These are phyloP conservation scores for Paxillus involutus DNA, from an alignment of 768 basidiomycete species.

Conservation along the genomic window DNA sequence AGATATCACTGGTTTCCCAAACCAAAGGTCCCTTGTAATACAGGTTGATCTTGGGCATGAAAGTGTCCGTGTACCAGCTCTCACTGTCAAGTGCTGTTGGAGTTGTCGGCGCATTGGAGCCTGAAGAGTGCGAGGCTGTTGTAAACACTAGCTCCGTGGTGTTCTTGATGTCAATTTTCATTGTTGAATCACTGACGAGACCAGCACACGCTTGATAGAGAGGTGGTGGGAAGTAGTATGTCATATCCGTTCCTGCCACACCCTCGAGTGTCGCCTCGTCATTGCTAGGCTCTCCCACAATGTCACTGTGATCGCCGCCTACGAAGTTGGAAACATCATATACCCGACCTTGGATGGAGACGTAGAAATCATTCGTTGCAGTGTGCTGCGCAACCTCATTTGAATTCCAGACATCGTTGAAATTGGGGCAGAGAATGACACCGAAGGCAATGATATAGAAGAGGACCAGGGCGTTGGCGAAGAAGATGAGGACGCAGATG, in stretches of 20 bases:
- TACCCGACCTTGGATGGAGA: slow-evolving; percentile 59
- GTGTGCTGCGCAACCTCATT: slow-evolving; percentile 52
- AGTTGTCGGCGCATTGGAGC: slow-evolving; percentile 38
- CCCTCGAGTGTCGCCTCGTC: slow-evolving; percentile 42
- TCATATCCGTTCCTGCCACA: slow-evolving; percentile 63
- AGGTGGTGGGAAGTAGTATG: slow-evolving; percentile 63
- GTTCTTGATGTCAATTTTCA: slow-evolving; percentile 47
- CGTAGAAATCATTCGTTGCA: slow-evolving; percentile 55
- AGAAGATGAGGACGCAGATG: slow-evolving; percentile 58
- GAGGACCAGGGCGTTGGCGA: slow-evolving; percentile 52
- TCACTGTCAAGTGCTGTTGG: slow-evolving; percentile 34
- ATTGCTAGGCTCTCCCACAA: slow-evolving; percentile 52
- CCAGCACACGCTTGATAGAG: slow-evolving; percentile 56
- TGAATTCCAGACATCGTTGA: slow-evolving; percentile 57
- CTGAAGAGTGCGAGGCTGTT: slow-evolving; percentile 59
- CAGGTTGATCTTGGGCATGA: slow-evolving; percentile 54
- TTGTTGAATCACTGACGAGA: slow-evolving; percentile 47
- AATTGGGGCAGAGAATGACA: slow-evolving; percentile 57
- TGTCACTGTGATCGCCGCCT: slow-evolving; percentile 63
- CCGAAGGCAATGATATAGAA: slow-evolving; percentile 72
- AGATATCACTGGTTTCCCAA: slow-evolving; percentile 40
- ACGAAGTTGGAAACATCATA: slow-evolving; percentile 63
- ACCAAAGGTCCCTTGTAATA: slow-evolving; percentile 65
- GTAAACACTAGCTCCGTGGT: slow-evolving; percentile 40
- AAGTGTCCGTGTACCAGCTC: slow-evolving; percentile 58